Base-by-base conservation (phyloP, 306 rosid genomes). In the Trichosanthes cucumerina region DNA sequence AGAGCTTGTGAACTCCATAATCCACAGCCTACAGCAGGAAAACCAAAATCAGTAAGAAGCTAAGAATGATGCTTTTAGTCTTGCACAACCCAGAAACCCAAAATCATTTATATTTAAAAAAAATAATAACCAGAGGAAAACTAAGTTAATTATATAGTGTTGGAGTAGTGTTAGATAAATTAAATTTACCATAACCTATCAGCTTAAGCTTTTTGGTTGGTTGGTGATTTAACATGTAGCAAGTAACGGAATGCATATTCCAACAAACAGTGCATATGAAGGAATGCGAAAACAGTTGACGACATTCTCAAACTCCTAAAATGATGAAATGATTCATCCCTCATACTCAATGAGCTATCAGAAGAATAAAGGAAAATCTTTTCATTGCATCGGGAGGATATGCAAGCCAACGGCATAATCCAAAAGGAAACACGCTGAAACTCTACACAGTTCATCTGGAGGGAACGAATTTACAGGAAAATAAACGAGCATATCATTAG, bases 1-100 rank as follows among this genome's bases (percentile, higher is more conserved):
- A 95, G 24, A 95, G 79, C 88, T 87, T 91, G 79, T 91, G 93
- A 82, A 95, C 93, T 64, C 99, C 99, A 78, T 92, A 92, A 92
- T 95, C 99, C 66, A 95, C 97, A 76, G 90, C 99, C 98, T 94
- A 91, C 81, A 92, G 41, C 75, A 58, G 80, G 23, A 34, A 76
- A 46, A 50, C 69, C 73, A 62, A 60, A 58, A 41, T 3, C n/a
- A 44, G 19, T 78, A 63, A 44, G 57, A 34, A 54, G 16, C 21
- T 66, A 19, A 65, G 11, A 52, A 33, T 49, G 43, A 47, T 47
- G 58, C 23, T 14, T 31, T 33, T 63, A 34, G 21, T 33, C 59
- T 47, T 26, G 4, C 59, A 46, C 41, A 16, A 47, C 58, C 77
- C 77, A 16, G 41, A 31, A 26, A 73, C 9, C 38, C 15, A 18